Conservation (phyloP, 176 grass and related monocot species). For the Musa acuminata region DNA sequence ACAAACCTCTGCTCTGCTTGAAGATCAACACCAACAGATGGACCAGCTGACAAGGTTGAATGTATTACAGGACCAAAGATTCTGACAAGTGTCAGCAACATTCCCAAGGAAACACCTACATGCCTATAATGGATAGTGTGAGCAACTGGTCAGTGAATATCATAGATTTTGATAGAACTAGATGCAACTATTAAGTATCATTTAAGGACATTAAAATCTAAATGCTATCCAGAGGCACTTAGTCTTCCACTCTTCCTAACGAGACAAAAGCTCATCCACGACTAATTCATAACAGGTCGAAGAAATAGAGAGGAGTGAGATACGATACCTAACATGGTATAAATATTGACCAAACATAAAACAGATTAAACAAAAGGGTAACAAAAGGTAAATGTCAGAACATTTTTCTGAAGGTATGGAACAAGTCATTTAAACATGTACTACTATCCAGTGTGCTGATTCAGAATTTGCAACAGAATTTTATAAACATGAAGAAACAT, state of each 20-base stretch:
- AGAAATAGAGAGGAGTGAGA: neutral
- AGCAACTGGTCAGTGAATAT: neutral
- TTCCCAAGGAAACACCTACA: slow-evolving; percentile 50
- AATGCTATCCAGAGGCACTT: too few species aligned
- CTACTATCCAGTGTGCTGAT: too few species aligned
- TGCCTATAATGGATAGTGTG: slow-evolving; percentile 35
- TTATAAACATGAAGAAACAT: too few species aligned
- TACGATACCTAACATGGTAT: neutral
- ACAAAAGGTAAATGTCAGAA: too few species aligned
- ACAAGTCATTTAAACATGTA: too few species aligned
- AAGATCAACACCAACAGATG: slow-evolving; percentile 87
- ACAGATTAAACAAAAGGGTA: too few species aligned
- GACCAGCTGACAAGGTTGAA: slow-evolving; percentile 65
- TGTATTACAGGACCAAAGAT: slow-evolving; percentile 74
- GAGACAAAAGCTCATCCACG: too few species aligned
- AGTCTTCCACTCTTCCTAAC: too few species aligned
- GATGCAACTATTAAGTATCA: neutral
- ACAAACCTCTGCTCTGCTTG: slow-evolving; percentile 88
- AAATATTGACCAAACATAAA: too few species aligned
- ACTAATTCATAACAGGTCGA: too few species aligned
- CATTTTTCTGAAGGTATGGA: too few species aligned
- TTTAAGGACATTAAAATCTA: neutral
- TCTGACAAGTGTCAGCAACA: slow-evolving; percentile 82
- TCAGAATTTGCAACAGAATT: too few species aligned
- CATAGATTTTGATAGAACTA: neutral